These are phyloP conservation scores for Magnolia sinica DNA, from an alignment of 164 flowering plant species.

Conservation along the genomic window DNA sequence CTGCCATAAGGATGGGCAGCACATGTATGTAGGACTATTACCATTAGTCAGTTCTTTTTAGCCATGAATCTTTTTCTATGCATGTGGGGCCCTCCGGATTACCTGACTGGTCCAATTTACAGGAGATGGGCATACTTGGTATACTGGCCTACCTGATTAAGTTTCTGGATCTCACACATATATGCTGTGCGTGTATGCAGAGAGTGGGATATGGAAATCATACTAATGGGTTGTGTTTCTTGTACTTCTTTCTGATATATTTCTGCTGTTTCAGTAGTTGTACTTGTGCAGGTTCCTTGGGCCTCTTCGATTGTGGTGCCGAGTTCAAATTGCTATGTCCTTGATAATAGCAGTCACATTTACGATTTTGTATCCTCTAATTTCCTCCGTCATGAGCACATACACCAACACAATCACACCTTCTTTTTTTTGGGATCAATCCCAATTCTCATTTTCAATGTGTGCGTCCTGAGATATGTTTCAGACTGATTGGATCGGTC, in stretches of 20 bases:
- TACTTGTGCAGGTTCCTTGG: conserved; percentile 26
- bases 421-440: background rate
- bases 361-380: conserved; percentile 85
- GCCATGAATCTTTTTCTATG: background rate
- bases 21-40: no score
- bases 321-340: conserved; percentile 67
- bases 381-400: background rate
- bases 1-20: background rate
- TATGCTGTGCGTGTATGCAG: background rate
- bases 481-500: conserved; percentile 80
- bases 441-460: conserved; percentile 2
- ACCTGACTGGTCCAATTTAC: background rate
- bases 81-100: background rate
- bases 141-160: background rate
- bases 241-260: background rate
- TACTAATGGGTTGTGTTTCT: background rate
- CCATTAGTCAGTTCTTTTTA: background rate
- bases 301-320: conserved; percentile 57
- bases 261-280: conserved; percentile 30
- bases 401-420: background rate
- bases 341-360: conserved; percentile 74
- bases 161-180: no score
- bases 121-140: background rate
- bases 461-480: conserved; percentile 36
- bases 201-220: background rate